These are phyloP conservation scores for Dendrobium catenatum DNA, from an alignment of 106 monocot genomes.

Conservation along the genomic window DNA sequence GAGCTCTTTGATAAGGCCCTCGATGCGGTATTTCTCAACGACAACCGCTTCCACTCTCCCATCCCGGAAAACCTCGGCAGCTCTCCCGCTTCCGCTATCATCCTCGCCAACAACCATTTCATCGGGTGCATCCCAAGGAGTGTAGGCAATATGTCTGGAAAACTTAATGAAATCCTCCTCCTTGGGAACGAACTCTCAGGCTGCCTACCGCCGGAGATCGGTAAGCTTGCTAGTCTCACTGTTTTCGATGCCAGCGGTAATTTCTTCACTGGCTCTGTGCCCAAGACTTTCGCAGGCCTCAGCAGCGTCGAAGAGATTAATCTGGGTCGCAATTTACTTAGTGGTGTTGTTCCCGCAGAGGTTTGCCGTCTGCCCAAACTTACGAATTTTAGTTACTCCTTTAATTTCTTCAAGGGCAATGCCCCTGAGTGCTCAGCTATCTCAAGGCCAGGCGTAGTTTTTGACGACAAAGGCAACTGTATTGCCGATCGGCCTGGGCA, in stretches of 20 bases:
- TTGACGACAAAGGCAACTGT: constrained; percentile 17
- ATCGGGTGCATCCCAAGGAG: constrained; percentile 44
- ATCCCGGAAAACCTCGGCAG: constrained; percentile 43
- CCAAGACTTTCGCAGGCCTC: constrained; percentile 10
- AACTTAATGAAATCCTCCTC: constrained; percentile 36
- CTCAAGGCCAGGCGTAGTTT: neutral
- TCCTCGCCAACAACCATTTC: constrained; percentile 46
- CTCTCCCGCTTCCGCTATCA: constrained; percentile 41
- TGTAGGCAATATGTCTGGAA: constrained; percentile 29
- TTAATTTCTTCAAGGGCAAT: constrained; percentile 26
- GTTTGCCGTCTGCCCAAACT: constrained; percentile 20
- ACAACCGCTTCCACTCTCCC: constrained; percentile 32
- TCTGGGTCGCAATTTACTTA: constrained; percentile 15
- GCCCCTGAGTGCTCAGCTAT: constrained; percentile 9
- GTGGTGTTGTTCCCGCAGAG: constrained; percentile 12
- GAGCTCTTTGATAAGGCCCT: constrained; percentile 29
- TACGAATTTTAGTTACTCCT: constrained; percentile 21
- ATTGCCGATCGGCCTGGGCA: constrained; percentile 10
- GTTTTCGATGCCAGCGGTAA: constrained; percentile 37
- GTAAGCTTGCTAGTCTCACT: constrained; percentile 21
- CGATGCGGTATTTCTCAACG: constrained; percentile 41
- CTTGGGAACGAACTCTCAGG: constrained; percentile 28
- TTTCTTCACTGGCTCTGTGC: constrained; percentile 19
- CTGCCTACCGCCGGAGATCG: constrained; percentile 34
- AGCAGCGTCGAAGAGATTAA: constrained; percentile 15